Conservation (phyloP, 345 rosid genomes). For the Eucalyptus pauciflora region DNA sequence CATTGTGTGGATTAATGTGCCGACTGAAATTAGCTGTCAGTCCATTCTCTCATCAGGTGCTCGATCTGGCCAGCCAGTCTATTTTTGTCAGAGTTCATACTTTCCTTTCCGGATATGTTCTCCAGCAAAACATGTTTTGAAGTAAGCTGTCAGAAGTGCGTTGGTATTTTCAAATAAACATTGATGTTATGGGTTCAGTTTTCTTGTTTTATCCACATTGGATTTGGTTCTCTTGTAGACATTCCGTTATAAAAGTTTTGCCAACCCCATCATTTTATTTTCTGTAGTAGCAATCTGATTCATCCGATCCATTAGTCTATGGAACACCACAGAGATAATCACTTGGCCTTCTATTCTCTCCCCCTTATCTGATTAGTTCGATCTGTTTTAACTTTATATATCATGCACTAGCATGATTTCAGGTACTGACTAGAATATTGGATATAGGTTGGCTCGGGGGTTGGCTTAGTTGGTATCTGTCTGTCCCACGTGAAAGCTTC, state of each 20-base stretch:
- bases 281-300: background rate
- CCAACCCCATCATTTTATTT: background rate
- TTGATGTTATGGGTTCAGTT: too few species aligned
- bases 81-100: too few species aligned
- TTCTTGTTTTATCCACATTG: too few species aligned
- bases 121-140: too few species aligned
- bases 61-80: too few species aligned
- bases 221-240: background rate
- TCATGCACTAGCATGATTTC: background rate
- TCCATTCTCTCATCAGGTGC: too few species aligned
- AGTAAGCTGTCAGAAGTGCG: too few species aligned
- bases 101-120: too few species aligned
- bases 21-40: too few species aligned
- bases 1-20: too few species aligned
- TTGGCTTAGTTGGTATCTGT: constrained; percentile 73
- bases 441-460: constrained; percentile 88
- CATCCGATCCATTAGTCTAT: background rate
- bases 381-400: background rate
- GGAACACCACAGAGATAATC: background rate
- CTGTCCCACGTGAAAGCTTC: constrained; percentile 64
- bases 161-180: too few species aligned
- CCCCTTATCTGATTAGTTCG: background rate
- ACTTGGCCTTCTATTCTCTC: background rate
- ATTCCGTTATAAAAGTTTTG: background rate
- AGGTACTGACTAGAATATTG: background rate